Evolutionary conservation across 306 rosid species (phyloP).

Genomic region (Macrotyloma uniflorum): DNA sequence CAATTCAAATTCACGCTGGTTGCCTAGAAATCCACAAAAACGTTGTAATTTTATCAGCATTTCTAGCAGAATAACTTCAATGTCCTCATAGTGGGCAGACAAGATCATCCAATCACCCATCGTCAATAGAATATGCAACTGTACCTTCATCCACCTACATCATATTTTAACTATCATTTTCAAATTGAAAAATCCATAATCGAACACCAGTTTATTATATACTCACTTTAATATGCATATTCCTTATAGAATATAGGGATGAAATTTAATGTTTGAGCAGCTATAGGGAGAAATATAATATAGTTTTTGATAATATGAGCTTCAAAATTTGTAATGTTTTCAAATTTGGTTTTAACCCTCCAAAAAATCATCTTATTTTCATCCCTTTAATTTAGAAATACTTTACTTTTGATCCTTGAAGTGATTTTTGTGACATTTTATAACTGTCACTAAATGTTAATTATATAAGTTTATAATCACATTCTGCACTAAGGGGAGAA

Average conservation of each 20-base stretch:
- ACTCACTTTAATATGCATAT: background rate
- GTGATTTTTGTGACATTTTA: background rate
- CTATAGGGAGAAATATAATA: background rate
- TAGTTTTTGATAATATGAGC: background rate
- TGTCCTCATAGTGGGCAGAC: slow-evolving; percentile 24
- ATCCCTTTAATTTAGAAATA: background rate
- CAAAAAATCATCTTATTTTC: no score
- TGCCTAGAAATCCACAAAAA: background rate
- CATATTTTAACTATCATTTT: slow-evolving; percentile 21
- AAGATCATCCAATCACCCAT: slow-evolving; percentile 4
- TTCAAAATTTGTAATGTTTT: background rate
- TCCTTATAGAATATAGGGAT: background rate
- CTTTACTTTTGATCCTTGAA: background rate
- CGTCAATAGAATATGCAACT: slow-evolving; percentile 18
- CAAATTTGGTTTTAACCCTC: background rate
- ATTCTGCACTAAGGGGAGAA: background rate
- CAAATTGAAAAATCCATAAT: slow-evolving; percentile 23
- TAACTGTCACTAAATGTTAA: background rate
- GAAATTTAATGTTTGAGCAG: background rate
- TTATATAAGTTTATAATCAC: background rate
- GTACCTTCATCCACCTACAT: slow-evolving; percentile 22
- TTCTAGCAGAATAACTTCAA: background rate
- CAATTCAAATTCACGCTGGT: background rate
- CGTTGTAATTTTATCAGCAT: background rate
- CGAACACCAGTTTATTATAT: background rate